These are phyloP conservation scores for Escovopsis sp. DNA, from an alignment of 2,329 filamentous ascomycete species.

Conservation along the genomic window DNA sequence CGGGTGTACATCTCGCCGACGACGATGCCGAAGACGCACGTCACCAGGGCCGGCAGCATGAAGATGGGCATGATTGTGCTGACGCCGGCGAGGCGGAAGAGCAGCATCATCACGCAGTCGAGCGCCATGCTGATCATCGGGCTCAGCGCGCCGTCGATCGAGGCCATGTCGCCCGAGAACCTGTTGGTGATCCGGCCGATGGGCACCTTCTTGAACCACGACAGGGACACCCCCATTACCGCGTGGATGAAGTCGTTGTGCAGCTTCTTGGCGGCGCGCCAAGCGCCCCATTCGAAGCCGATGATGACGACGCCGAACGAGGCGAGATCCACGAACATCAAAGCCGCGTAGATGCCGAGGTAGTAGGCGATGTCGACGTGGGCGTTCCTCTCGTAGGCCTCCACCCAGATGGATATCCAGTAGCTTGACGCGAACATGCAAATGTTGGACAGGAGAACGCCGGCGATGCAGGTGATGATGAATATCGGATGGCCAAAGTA, in stretches of 20 bases:
- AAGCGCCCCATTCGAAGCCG: constrained; percentile 38
- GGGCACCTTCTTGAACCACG: constrained; percentile 40
- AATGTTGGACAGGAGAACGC: constrained; percentile 25
- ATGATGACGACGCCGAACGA: constrained; percentile 27
- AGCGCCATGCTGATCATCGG: constrained; percentile 28
- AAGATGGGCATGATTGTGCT: constrained; percentile 37
- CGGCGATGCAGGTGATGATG: constrained; percentile 22
- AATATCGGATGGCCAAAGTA: constrained; percentile 33
- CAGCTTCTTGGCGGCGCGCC: constrained; percentile 37
- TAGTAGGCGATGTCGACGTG: constrained; percentile 34
- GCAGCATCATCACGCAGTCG: constrained; percentile 25
- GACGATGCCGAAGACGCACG: constrained; percentile 28
- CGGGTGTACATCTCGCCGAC: constrained; percentile 36
- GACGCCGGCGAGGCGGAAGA: constrained; percentile 31
- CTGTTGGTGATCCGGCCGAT: constrained; percentile 38
- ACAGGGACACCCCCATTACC: constrained; percentile 36
- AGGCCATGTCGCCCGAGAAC: constrained; percentile 41
- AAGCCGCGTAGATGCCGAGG: constrained; percentile 33
- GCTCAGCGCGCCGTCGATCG: constrained; percentile 33
- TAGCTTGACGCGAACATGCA: constrained; percentile 27
- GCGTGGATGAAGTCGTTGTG: constrained; percentile 37
- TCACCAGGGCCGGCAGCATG: constrained; percentile 28
- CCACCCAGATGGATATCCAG: constrained; percentile 39
- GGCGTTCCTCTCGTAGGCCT: constrained; percentile 29
- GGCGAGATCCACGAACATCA: constrained; percentile 27